Evolutionary conservation across 768 basidiomycete species (phyloP).

Genomic region (Aureoboletus auriporus): DNA sequence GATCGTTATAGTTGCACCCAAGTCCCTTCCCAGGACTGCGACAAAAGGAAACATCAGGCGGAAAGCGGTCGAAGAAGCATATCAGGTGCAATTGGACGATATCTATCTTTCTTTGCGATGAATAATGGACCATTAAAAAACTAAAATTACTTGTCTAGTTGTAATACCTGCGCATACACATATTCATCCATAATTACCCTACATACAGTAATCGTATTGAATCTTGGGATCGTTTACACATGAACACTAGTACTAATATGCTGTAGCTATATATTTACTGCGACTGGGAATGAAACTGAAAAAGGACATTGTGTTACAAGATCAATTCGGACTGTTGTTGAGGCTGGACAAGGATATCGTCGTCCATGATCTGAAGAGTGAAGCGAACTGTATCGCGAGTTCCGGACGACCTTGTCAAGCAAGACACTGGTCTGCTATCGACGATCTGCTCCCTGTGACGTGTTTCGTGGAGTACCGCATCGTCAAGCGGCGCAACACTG

Average conservation of each 20-base stretch:
- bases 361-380: slow-evolving; percentile 21
- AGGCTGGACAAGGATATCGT: slow-evolving; percentile 12
- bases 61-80: slow-evolving; percentile 67
- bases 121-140: slow-evolving; percentile 1
- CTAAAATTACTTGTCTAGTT: slow-evolving; percentile 18
- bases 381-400: slow-evolving; percentile 17
- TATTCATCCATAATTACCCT: slow-evolving; percentile 14
- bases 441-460: slow-evolving; percentile 18
- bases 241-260: slow-evolving; percentile 4
- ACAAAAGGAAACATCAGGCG: slow-evolving; percentile 83
- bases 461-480: slow-evolving; percentile 14
- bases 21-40: slow-evolving; percentile 70
- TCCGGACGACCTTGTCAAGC: slow-evolving; percentile 28
- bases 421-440: slow-evolving; percentile 19
- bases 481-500: slow-evolving; percentile 11
- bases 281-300: background rate
- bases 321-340: background rate
- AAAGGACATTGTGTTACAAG: background rate
- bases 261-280: background rate
- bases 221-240: slow-evolving; percentile 1
- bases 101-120: slow-evolving; percentile 41
- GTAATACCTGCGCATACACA: slow-evolving; percentile 10
- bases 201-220: slow-evolving; percentile 10
- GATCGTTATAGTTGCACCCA: slow-evolving; percentile 61
- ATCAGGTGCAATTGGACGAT: slow-evolving; percentile 51